Base-by-base conservation (phyloP, 805 yeast genomes). In the Spathaspora sp. region DNA sequence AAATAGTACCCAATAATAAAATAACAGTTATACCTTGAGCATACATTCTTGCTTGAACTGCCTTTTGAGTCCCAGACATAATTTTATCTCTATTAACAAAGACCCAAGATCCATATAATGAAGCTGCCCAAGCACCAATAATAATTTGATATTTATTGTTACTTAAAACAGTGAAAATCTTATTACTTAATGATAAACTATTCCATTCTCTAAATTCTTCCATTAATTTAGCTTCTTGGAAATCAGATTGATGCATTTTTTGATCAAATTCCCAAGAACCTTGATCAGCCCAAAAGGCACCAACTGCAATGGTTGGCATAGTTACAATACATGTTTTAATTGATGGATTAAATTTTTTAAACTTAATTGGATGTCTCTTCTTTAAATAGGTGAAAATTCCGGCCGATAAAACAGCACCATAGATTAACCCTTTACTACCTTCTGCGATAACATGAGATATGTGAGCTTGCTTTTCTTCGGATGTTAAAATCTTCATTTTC, bases 31-130 rank as follows among this genome's bases (percentile, higher is more conserved):
- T 69, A 57, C 86, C 88, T 68, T 89, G 96, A 10, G 96, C 96
- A 64, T 89, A 89, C 87, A 89, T 89, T 80, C 96, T 84, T 31
- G 96, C 96, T 65, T 86, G 92, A 32, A 87, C 94, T 47, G 87
- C 81, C 67, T 87, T 89, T 71, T 89, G 96, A 5, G 94, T 71
- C 56, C 76, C 79, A 50, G 89, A 80, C 86, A 89, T 79, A 64
- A 83, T 73, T 56, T 83, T 85, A 66, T 89, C 96, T 59, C 78
- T 80, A 70, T 87, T 84, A 49, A 87, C 89, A 44, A 73, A 61
- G 46, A 70, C 80, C 89, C 93, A 89, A 4, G 96, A 86, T 1
- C 91, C 96, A 58, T 78, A 65, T 47, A 66, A 55, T 29, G 76
- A 69, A 1, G 67, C 77, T n/a, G 66, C 67, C 77, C 77, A 74